phyloP scores from a whole-genome alignment of 371 early-diverging fungal species.

The Chytridium lagenaria region DNA sequence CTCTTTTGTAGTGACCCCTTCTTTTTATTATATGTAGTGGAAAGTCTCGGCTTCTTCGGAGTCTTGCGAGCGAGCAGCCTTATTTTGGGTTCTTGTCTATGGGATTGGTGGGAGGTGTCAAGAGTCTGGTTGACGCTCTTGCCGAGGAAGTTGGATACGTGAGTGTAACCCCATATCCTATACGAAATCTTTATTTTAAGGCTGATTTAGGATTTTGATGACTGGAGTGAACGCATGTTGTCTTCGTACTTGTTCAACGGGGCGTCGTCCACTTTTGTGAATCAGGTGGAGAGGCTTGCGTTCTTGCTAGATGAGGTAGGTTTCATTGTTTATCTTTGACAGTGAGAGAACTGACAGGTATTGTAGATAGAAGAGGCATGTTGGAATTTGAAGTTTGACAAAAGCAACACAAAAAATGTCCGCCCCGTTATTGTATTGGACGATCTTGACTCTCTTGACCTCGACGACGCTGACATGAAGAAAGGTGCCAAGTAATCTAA shows the following conservation, averaged over 20 bases:
- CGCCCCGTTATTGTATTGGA: conserved; percentile 35
- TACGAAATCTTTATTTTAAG: background rate
- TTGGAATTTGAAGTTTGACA: conserved; percentile 35
- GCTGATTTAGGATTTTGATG: conserved; percentile 32
- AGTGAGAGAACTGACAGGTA: background rate
- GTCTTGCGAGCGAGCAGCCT: conserved; percentile 22
- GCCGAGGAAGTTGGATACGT: conserved; percentile 35
- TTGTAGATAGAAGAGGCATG: conserved; percentile 31
- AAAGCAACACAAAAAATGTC: background rate
- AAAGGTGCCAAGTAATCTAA: no score
- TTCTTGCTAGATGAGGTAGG: conserved; percentile 35
- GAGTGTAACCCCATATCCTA: background rate
- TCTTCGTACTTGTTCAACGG: conserved; percentile 33
- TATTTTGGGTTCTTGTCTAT: conserved; percentile 27
- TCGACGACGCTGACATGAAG: conserved; percentile 18
- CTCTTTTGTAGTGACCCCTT: background rate
- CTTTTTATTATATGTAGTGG: conserved; percentile 15
- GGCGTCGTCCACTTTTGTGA: background rate
- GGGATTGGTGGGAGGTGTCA: conserved; percentile 29
- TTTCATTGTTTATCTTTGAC: background rate
- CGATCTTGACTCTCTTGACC: conserved; percentile 32
- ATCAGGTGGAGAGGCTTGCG: conserved; percentile 32
- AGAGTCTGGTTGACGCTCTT: conserved; percentile 34
- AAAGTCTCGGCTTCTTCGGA: conserved; percentile 31
- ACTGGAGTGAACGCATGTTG: conserved; percentile 40